Conservation (phyloP, 352 stramenopile species). For the Phytopythium kandeliae region DNA sequence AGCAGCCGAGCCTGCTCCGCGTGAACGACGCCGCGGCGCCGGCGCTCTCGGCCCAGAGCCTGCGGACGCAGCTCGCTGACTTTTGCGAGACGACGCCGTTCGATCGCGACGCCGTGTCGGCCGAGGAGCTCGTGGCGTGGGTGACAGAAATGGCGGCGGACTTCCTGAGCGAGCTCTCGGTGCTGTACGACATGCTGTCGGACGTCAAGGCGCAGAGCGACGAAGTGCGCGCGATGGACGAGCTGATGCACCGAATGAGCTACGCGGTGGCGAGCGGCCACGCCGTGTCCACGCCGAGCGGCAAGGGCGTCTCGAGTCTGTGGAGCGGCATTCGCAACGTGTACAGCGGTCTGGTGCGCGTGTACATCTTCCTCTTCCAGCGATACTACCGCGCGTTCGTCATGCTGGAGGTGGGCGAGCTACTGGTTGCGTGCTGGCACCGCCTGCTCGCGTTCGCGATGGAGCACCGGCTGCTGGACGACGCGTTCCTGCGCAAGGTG, state of each 20-base stretch:
- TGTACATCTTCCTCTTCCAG: constrained; percentile 65
- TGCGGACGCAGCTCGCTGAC: constrained; percentile 18
- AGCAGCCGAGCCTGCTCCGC: not conserved
- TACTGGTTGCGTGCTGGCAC: constrained; percentile 51
- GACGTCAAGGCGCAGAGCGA: constrained; percentile 41
- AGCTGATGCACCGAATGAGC: constrained; percentile 47
- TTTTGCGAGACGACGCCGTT: constrained; percentile 32
- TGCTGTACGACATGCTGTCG: constrained; percentile 67
- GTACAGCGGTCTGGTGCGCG: constrained; percentile 58
- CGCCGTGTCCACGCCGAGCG: constrained; percentile 4
- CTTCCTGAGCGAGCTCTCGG: constrained; percentile 55
- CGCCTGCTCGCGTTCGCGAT: constrained; percentile 53
- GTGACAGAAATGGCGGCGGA: constrained; percentile 56
- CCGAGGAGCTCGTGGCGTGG: constrained; percentile 34
- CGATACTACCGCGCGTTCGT: constrained; percentile 46
- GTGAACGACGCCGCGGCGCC: not conserved
- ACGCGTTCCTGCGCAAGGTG: constrained; percentile 47
- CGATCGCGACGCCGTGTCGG: constrained; percentile 31
- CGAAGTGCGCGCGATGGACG: constrained; percentile 44
- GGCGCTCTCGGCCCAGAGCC: not conserved
- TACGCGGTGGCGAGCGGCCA: constrained; percentile 15
- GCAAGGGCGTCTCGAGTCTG: constrained; percentile 12
- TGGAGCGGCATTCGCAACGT: constrained; percentile 35
- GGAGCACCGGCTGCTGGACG: constrained; percentile 58
- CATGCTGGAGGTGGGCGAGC: constrained; percentile 49